Conservation (phyloP, 2,329 filamentous ascomycete genomes). For the Talaromyces sp. region DNA sequence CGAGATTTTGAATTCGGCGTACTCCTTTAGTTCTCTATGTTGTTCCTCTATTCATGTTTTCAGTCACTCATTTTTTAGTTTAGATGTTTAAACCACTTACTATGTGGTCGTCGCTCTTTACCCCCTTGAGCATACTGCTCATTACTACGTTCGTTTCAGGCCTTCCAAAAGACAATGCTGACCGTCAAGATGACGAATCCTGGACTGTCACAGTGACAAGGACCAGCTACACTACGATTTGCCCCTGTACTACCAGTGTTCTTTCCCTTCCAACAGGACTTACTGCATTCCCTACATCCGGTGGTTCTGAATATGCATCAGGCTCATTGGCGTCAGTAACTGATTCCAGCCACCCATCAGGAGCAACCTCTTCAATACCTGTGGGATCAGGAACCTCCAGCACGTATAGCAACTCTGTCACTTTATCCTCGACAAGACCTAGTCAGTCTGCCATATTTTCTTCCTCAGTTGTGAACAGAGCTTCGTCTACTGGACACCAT, state of each 20-base stretch:
- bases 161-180: background rate
- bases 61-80: background rate
- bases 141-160: constrained; percentile 3
- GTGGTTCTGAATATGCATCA: background rate
- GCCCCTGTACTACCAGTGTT: background rate
- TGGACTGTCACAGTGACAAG: constrained; percentile 3
- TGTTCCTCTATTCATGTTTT: background rate
- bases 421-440: background rate
- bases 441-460: background rate
- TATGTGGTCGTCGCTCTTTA: constrained; percentile 7
- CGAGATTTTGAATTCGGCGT: background rate
- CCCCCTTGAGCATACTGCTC: constrained; percentile 1
- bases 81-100: background rate
- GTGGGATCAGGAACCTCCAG: background rate
- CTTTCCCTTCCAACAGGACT: background rate
- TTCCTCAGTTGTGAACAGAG: background rate
- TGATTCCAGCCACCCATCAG: background rate
- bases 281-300: background rate
- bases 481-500: background rate
- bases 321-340: background rate
- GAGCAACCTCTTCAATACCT: background rate
- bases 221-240: background rate
- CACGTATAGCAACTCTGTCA: background rate
- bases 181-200: background rate
- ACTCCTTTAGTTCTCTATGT: background rate